phyloP scores from a whole-genome alignment of 805 yeast species.

The Helenozyma rhizophorensis region DNA sequence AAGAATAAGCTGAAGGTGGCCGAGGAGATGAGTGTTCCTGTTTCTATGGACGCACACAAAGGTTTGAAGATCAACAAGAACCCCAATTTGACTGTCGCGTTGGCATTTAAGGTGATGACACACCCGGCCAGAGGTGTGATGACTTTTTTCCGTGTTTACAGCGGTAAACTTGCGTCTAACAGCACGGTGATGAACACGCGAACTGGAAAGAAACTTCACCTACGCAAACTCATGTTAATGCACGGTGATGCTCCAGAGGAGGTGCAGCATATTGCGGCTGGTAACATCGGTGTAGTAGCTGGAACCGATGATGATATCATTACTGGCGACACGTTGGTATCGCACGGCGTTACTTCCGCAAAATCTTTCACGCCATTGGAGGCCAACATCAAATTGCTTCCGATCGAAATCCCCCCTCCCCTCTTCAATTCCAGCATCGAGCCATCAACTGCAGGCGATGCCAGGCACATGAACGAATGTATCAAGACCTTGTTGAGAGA shows the following conservation, averaged over 20 bases:
- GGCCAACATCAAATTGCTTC: conserved; percentile 50
- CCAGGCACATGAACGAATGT: conserved; percentile 66
- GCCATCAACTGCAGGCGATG: conserved; percentile 81
- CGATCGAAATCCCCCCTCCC: conserved; percentile 87
- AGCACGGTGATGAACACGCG: conserved; percentile 63
- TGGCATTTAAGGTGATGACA: conserved; percentile 88
- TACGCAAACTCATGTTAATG: conserved; percentile 72
- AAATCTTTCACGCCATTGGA: conserved; percentile 41
- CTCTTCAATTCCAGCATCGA: conserved; percentile 83
- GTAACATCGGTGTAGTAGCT: conserved; percentile 88
- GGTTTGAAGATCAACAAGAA: conserved; percentile 55
- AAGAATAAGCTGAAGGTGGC: conserved; percentile 15
- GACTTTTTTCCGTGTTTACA: conserved; percentile 84
- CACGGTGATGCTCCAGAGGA: conserved; percentile 85
- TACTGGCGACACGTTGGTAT: conserved; percentile 88
- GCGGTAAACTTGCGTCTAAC: conserved; percentile 68
- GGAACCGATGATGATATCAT: conserved; percentile 64
- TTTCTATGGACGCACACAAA: conserved; percentile 31
- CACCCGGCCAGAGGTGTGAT: conserved; percentile 80
- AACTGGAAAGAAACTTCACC: conserved; percentile 60
- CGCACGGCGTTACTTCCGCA: conserved; percentile 46
- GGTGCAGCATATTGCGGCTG: conserved; percentile 57
- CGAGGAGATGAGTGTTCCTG: conserved; percentile 21
- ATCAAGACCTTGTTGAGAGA: conserved; percentile 67
- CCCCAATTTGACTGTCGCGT: conserved; percentile 63